Evolutionary conservation across 345 rosid genomes (phyloP), one percentile per base, ranked within the genome.

Genomic region (Linum usitatissimum): DNA sequence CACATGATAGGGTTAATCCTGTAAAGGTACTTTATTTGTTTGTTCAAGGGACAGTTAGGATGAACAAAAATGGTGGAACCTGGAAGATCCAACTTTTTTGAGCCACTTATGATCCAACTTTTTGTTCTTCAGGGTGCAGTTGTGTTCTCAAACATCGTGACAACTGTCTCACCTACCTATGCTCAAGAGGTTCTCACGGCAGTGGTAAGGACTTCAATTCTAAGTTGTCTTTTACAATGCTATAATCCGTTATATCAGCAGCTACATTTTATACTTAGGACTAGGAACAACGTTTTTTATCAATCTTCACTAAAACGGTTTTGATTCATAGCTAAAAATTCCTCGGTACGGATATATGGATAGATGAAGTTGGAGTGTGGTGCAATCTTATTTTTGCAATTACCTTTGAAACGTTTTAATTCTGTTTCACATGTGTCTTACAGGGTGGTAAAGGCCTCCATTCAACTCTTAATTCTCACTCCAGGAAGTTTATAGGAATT

Each of bases 81-180:
- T 9, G 2, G 13, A n/a, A 18, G 20, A 60, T n/a, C n/a, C n/a
- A n/a, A n/a, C n/a, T n/a, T n/a, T n/a, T n/a, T n/a, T n/a, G n/a
- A n/a, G n/a, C n/a, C n/a, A n/a, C n/a, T n/a, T n/a, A n/a, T n/a
- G n/a, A 55, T 61, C 30, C 20, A 21, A 21, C 20, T 77, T 68
- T 34, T 80, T 23, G 28, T 23, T 23, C 28, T 23, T 17, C 78
- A 93, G 99, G 99, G 97, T 69, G 99, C 91, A 48, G 69, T 93
- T 63, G 90, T 93, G 62, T 93, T 87, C 86, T 93, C 99, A 48
- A 93, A 93, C 75, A 83, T 86, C 30, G 99, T 93, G 70, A 93
- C 99, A 66, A 93, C 99, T 20, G 99, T 93, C 28, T 93, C 99
- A 12, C 97, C 97, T 74, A 85, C 97, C 49, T 89, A 93, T 76